These are phyloP conservation scores for Wickerhamomyces ciferrii DNA, from an alignment of 805 yeast species.

Conservation along the genomic window DNA sequence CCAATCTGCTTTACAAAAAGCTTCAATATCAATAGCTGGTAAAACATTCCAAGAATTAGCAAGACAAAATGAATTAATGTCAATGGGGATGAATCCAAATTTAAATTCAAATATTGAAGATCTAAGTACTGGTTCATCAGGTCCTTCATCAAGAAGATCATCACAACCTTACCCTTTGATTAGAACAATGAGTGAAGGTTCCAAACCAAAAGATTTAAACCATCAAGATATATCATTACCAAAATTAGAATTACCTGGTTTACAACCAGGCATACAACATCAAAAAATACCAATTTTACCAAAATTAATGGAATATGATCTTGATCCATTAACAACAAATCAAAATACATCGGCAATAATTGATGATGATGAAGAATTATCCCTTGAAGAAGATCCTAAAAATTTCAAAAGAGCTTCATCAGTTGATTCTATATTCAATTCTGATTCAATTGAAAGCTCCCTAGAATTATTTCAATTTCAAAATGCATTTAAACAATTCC, in stretches of 20 bases:
- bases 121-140: no score
- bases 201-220: neutral
- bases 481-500: neutral
- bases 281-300: neutral
- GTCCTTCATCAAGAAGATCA: no score
- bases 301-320: neutral
- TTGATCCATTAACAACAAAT: neutral
- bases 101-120: neutral
- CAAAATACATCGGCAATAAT: neutral
- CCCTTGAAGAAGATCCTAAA: neutral
- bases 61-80: conserved; percentile 12
- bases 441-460: conserved; percentile 9
- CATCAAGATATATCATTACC: neutral
- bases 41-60: conserved; percentile 46
- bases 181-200: neutral
- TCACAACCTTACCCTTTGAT: no score
- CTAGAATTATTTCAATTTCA: conserved; percentile 8
- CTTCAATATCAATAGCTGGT: conserved; percentile 52
- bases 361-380: neutral
- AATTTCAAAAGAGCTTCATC: neutral
- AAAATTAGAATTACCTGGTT: neutral
- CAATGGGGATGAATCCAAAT: conserved; percentile 44
- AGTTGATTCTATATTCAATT: neutral
- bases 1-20: conserved; percentile 46
- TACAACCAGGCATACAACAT: no score